These are phyloP conservation scores for Corymbia calophylla DNA, from an alignment of 441 rosid genomes.

Conservation along the genomic window DNA sequence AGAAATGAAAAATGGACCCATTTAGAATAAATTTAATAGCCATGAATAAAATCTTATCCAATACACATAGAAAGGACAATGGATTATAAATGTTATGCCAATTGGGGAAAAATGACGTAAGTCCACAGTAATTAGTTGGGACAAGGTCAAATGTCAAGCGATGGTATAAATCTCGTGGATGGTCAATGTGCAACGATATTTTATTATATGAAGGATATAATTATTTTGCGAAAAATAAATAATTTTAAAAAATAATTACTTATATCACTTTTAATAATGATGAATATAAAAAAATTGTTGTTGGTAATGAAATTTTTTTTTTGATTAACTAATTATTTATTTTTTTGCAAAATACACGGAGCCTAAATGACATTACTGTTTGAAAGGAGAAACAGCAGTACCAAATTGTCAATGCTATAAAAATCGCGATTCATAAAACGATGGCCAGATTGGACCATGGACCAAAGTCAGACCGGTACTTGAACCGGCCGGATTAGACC, in stretches of 20 bases:
- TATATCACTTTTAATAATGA: not conserved
- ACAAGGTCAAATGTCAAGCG: not conserved
- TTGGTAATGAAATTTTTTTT: too few species aligned
- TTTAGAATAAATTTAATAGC: too few species aligned
- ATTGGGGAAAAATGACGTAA: not conserved
- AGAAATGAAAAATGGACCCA: not conserved
- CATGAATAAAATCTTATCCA: not conserved
- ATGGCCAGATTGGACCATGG: not conserved
- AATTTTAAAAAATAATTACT: not conserved
- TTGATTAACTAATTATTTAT: not conserved
- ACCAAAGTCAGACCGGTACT: not conserved
- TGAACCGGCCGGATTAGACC: not conserved
- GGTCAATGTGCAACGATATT: not conserved
- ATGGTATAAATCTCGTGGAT: not conserved
- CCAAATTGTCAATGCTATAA: not conserved
- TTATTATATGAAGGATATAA: not conserved
- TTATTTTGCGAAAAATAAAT: not conserved
- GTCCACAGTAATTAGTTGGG: not conserved
- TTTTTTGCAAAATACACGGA: not conserved
- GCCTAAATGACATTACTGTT: not conserved
- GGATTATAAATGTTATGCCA: not conserved
- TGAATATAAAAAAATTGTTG: not conserved
- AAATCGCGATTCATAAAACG: not conserved
- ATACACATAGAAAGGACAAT: not conserved
- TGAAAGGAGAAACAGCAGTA: not conserved